A percentile compares a stretch with the other conserved stretches of the same genome.
Conservation (phyloP, 192 early-diverging fungal genomes). For the Backusella mclennaniae region DNA sequence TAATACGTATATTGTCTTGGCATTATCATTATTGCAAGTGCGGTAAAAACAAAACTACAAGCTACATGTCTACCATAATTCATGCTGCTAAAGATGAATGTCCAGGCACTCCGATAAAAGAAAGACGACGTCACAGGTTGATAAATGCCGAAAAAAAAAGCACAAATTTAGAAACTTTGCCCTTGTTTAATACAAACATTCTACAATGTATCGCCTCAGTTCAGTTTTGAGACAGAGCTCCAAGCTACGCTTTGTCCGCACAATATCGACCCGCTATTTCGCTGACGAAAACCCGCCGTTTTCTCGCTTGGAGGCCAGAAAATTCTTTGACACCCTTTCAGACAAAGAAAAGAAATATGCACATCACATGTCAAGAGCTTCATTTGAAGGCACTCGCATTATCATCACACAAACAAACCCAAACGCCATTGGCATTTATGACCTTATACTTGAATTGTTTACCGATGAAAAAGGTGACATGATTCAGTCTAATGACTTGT, state of each 20-base stretch:
- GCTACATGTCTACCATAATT: too few relatives aligned
- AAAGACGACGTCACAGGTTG: background rate
- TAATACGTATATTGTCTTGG: too few relatives aligned
- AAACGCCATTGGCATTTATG: conserved; percentile 28
- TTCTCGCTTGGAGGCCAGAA: conserved; percentile 43
- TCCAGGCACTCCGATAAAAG: background rate
- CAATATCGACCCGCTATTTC: conserved; percentile 28
- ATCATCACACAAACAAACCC: conserved; percentile 36
- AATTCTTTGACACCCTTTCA: conserved; percentile 47
- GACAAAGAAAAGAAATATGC: conserved; percentile 51
- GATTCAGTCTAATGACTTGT: conserved; percentile 15
- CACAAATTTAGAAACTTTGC: background rate
- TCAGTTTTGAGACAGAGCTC: background rate
- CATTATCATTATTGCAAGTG: too few relatives aligned
- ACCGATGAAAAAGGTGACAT: conserved; percentile 21
- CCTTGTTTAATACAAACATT: background rate
- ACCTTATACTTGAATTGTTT: conserved; percentile 44
- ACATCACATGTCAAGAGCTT: conserved; percentile 51
- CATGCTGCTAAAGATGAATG: too few relatives aligned
- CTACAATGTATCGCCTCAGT: background rate
- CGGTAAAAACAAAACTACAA: too few relatives aligned
- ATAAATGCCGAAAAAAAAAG: background rate
- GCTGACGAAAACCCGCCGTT: conserved; percentile 48
- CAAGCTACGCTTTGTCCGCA: background rate
- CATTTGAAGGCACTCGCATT: conserved; percentile 48